Evolutionary conservation across 225 moss, liverwort and hornwort species (phyloP).

Genomic region (Pseudisothecium myosuroides): DNA sequence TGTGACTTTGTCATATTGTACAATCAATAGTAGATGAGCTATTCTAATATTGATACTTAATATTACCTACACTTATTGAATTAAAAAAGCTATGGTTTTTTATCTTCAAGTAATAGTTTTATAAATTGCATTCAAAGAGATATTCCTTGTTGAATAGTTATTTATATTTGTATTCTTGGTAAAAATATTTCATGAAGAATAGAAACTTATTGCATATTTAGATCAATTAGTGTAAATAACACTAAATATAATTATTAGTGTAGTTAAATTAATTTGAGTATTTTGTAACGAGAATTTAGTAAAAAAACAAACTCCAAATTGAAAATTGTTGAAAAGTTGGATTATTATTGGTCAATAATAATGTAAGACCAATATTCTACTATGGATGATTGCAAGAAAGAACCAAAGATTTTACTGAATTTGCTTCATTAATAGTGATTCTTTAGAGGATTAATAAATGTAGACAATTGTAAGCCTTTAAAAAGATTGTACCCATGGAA

Average conservation of each 20-base stretch:
- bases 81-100: background rate
- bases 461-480: background rate
- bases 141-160: background rate
- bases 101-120: background rate
- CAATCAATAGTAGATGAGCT: background rate
- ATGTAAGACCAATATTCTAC: background rate
- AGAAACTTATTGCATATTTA: background rate
- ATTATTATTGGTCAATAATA: background rate
- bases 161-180: background rate
- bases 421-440: background rate
- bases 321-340: background rate
- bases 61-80: accelerated
- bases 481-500: background rate
- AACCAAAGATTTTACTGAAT: background rate
- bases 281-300: background rate
- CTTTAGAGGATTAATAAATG: accelerated
- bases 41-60: background rate
- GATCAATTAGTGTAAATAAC: background rate
- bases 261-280: background rate
- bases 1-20: background rate
- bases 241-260: background rate
- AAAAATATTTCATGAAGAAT: background rate
- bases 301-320: background rate
- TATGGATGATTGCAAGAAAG: background rate
- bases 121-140: accelerated